A percentile compares a stretch with the other conserved stretches of the same genome.
These are phyloP conservation scores for Xerocomellus intermedius DNA, from an alignment of 768 basidiomycete genomes.

Conservation along the genomic window DNA sequence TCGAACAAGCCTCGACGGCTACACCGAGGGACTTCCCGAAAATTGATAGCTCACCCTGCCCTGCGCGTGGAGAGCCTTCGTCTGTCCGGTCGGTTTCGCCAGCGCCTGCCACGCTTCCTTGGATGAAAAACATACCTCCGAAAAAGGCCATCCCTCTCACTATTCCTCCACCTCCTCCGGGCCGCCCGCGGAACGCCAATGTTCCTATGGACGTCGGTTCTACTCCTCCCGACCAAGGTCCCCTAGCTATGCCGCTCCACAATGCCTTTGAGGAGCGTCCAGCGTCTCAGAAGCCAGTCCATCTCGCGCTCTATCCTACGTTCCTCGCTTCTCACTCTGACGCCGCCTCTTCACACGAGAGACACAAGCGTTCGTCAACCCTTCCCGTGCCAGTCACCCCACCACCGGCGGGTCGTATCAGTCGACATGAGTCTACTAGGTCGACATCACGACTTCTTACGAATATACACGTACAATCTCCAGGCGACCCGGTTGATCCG, in stretches of 20 bases:
- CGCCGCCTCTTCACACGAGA: slow-evolving; percentile 11
- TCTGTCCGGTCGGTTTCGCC: slow-evolving; percentile 35
- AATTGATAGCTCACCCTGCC: slow-evolving; percentile 29
- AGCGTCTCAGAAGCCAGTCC: slow-evolving; percentile 15
- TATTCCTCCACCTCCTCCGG: slow-evolving; percentile 32
- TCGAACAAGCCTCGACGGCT: slow-evolving; percentile 37
- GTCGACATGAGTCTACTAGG: slow-evolving; percentile 21
- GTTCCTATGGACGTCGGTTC: slow-evolving; percentile 38
- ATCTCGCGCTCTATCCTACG: slow-evolving; percentile 17
- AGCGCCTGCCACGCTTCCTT: slow-evolving; percentile 24
- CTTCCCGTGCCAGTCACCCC: slow-evolving; percentile 17
- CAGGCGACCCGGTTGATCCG: slow-evolving; percentile 41
- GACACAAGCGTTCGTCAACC: slow-evolving; percentile 24
- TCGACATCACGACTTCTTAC: slow-evolving; percentile 48
- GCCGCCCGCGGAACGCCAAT: slow-evolving; percentile 31
- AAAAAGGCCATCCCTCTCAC: slow-evolving; percentile 36
- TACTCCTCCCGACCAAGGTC: slow-evolving; percentile 23
- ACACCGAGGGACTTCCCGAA: slow-evolving; percentile 27
- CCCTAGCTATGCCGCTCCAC: slow-evolving; percentile 42
- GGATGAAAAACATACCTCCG: slow-evolving; percentile 24
- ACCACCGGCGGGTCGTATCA: slow-evolving; percentile 14
- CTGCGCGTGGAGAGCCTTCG: slow-evolving; percentile 24
- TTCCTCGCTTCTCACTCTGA: slow-evolving; percentile 7
- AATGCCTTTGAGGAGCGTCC: slow-evolving; percentile 36
- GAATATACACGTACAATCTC: slow-evolving; percentile 40